phyloP scores from a whole-genome alignment of 2,329 filamentous ascomycete genomes.

The Arthroderma sp. region DNA sequence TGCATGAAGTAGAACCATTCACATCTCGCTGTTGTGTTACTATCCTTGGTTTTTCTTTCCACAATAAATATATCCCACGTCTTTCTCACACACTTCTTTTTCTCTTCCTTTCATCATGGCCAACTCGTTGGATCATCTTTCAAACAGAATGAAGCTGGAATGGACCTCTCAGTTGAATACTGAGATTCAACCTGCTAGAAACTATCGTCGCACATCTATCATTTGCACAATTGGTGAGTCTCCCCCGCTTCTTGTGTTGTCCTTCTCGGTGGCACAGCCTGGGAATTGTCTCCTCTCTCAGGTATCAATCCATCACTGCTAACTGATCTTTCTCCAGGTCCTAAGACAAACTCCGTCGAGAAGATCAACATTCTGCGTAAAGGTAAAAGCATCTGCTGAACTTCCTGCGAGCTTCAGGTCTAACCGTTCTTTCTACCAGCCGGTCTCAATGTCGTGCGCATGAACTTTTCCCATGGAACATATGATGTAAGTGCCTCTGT shows the following conservation, averaged over 20 bases:
- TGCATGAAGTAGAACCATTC: too few relatives aligned
- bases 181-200: slow-evolving; percentile 70
- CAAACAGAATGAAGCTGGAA: slow-evolving; percentile 58
- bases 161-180: slow-evolving; percentile 74
- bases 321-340: slow-evolving; percentile 37
- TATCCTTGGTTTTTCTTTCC: background rate
- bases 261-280: background rate
- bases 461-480: slow-evolving; percentile 96
- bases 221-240: slow-evolving; percentile 82
- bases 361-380: slow-evolving; percentile 89
- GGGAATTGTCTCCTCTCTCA: background rate
- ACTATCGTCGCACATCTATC: slow-evolving; percentile 93
- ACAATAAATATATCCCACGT: background rate
- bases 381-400: slow-evolving; percentile 24
- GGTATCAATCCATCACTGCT: background rate
- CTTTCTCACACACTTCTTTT: slow-evolving; percentile 10
- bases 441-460: slow-evolving; percentile 95
- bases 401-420: background rate
- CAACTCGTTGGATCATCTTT: slow-evolving; percentile 75
- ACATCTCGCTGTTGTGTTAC: background rate
- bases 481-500: slow-evolving; percentile 47
- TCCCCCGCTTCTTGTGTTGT: background rate
- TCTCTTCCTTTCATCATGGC: slow-evolving; percentile 36
- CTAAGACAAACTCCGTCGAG: slow-evolving; percentile 96
- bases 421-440: slow-evolving; percentile 30